Evolutionary conservation across 176 grass and related monocot genomes (phyloP), one percentile per base, ranked within the genome.

Genomic region (Triticum urartu): DNA sequence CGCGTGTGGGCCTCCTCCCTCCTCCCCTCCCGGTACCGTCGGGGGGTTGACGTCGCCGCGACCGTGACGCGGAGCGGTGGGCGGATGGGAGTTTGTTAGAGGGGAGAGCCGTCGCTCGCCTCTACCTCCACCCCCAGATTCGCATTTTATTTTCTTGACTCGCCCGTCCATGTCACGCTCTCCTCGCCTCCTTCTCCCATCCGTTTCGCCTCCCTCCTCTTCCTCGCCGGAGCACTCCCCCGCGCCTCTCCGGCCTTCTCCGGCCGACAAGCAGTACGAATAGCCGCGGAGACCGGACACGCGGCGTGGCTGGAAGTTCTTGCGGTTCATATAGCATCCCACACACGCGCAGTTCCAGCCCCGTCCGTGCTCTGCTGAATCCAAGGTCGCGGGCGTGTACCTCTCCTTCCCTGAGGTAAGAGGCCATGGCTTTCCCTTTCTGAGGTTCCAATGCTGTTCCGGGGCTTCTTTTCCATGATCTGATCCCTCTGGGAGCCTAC

Each of bases 121-220:
- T 20, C 24, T 1, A 32, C 32, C 14, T 17, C 21, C 34, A 36
- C 3, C 45, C 5, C 50, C 15, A 42, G 56, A 59, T 59, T 59
- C 56, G 56, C 56, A 33, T 35, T 13, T 8, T 24, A 5, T 11
- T 72, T 50, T 76, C 50, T 77, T 60, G 79, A 64, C 79, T 22
- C 32, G 64, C 73, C 75, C 20, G 76, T 87, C 81, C 47, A 75
- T 84, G 61, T 91, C 89, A 91, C 80, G 60, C 86, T 80, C 68
- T 81, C 26, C 11, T 11, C 69, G 33, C 36, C 30, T 77, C 38
- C 32, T 82, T 32, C 72, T 26, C 17, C 50, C 48, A 20, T 14
- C 85, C 85, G 3, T 62, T 47, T 86, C 21, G 13, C 64, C 48
- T 30, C 60, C 64, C 52, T 78, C 64, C 70, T 82, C 28, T 62